phyloP scores from a whole-genome alignment of 805 yeast species.

The Cyberlindnera sargentensis region DNA sequence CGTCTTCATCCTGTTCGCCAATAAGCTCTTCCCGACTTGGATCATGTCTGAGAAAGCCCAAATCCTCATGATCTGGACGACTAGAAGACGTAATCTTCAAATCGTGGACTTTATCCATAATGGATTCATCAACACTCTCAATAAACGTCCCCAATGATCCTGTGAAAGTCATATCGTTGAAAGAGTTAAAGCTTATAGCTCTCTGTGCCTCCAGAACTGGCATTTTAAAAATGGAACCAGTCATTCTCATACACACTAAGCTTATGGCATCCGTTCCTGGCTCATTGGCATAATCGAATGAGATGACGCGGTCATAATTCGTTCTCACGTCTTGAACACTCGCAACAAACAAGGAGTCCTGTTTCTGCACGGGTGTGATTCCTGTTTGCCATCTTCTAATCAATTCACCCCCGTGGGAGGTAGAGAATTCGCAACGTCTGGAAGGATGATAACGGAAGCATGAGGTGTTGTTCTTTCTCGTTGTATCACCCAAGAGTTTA shows the following conservation, averaged over 20 bases:
- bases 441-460: slow-evolving; percentile 65
- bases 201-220: slow-evolving; percentile 61
- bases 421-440: slow-evolving; percentile 66
- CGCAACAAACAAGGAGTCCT: slow-evolving; percentile 65
- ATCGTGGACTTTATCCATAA: slow-evolving; percentile 15
- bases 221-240: slow-evolving; percentile 83
- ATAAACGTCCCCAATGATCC: slow-evolving; percentile 50
- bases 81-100: slow-evolving; percentile 5
- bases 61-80: slow-evolving; percentile 15
- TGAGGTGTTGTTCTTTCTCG: slow-evolving; percentile 52
- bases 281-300: slow-evolving; percentile 59
- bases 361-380: slow-evolving; percentile 35
- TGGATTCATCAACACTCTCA: slow-evolving; percentile 26
- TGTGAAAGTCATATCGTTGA: slow-evolving; percentile 54
- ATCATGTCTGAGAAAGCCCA: slow-evolving; percentile 25
- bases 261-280: slow-evolving; percentile 45
- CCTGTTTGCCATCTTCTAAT: slow-evolving; percentile 80
- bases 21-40: not conserved
- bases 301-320: slow-evolving; percentile 72
- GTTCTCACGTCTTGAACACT: slow-evolving; percentile 69
- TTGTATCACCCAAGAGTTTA: slow-evolving; percentile 54
- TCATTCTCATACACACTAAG: slow-evolving; percentile 82
- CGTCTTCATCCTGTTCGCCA: slow-evolving; percentile 7
- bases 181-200: slow-evolving; percentile 57
- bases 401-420: slow-evolving; percentile 69